Evolutionary conservation across 306 rosid species (phyloP).

Genomic region (Vicia sativa): DNA sequence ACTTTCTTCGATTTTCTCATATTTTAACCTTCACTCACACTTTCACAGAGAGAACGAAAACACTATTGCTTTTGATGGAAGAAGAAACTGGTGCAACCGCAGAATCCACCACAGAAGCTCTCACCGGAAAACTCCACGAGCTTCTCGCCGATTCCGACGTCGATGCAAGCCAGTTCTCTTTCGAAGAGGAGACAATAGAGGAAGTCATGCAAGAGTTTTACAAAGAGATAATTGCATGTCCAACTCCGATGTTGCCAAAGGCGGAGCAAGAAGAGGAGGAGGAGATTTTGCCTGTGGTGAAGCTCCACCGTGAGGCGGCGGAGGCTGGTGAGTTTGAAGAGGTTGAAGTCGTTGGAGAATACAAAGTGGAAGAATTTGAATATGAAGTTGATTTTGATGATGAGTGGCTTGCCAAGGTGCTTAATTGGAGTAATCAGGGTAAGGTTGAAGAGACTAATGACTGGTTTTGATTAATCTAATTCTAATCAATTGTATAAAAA

Average conservation of each 20-base stretch:
- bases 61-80: not conserved
- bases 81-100: not conserved
- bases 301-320: not conserved
- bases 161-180: conserved; percentile 5
- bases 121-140: conserved; percentile 31
- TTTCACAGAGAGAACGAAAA: no score
- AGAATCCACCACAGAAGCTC: conserved; percentile 8
- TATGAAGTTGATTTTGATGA: conserved; percentile 17
- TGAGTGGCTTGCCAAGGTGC: conserved; percentile 43
- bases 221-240: conserved; percentile 36
- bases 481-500: not conserved
- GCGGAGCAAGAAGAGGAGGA: not conserved
- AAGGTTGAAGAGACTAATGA: conserved; percentile 15
- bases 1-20: not conserved
- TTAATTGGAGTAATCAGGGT: conserved; percentile 32
- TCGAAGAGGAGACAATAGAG: conserved; percentile 41
- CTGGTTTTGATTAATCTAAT: conserved; percentile 25
- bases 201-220: conserved; percentile 47
- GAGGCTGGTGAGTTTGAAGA: not conserved
- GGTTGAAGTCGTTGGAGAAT: not conserved
- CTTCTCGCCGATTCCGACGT: conserved; percentile 37
- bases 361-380: not conserved
- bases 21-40: not conserved
- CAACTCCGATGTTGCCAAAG: not conserved
- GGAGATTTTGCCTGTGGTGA: not conserved